Evolutionary conservation across 208 protist species (phyloP).

Genomic region (Trichomonas vaginalis): DNA sequence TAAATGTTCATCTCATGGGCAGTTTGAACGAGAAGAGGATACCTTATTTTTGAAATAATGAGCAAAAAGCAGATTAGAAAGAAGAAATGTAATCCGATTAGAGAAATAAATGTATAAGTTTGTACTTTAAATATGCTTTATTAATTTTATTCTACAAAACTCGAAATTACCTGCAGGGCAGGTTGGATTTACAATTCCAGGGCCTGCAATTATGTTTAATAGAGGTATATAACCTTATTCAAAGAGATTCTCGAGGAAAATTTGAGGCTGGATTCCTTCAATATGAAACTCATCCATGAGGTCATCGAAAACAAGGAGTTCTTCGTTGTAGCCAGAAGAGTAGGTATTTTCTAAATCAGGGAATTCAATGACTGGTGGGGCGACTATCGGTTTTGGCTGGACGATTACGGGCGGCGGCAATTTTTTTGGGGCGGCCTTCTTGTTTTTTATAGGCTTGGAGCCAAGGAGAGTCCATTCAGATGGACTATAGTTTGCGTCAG

Average conservation of each 20-base stretch:
- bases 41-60: too few relatives aligned
- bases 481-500: neutral
- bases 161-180: too few relatives aligned
- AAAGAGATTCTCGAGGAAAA: neutral
- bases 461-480: neutral
- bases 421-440: neutral
- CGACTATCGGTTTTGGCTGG: neutral
- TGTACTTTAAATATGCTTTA: too few relatives aligned
- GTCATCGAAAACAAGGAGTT: neutral
- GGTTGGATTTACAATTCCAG: too few relatives aligned
- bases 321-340: neutral
- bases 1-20: too few relatives aligned
- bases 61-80: too few relatives aligned
- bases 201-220: too few relatives aligned
- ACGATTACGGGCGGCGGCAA: neutral
- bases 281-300: neutral
- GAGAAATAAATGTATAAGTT: too few relatives aligned
- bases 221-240: too few relatives aligned
- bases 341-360: neutral
- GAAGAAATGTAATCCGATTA: too few relatives aligned
- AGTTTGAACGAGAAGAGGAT: too few relatives aligned
- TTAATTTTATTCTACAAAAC: too few relatives aligned
- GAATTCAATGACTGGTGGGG: neutral
- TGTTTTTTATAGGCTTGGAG: neutral
- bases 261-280: neutral